Evolutionary conservation across 2,329 filamentous ascomycete genomes (phyloP), one percentile per base, ranked within the genome.

Genomic region (Hymenoscyphus scutula): DNA sequence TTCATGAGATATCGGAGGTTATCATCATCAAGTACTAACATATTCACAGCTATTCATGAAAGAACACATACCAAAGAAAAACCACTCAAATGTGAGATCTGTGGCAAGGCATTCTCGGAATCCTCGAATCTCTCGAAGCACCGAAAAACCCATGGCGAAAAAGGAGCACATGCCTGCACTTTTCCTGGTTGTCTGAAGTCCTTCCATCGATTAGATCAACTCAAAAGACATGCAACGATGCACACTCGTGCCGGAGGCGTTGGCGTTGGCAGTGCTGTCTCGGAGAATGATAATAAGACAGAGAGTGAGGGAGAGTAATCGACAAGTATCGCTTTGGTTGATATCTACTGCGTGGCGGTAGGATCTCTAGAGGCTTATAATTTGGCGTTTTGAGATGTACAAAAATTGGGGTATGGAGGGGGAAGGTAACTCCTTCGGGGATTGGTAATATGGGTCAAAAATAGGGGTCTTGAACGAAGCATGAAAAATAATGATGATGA

Each of bases 101-200:
- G 86, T 67, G 79, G 78, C 54, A 86, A 84, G 69, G 75, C 75
- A 10, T 89, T 89, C 70, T 81, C 83, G 64, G 85, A 89, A 71
- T 88, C 85, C 0, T 88, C 85, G 3, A 89, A 89, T 68, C 75
- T 89, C 19, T 84, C 85, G 58, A 89, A 89, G 68, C 86, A 89
- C 70, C 81, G 82, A 57, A 84, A 85, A 65, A 89, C 81, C 7
- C 86, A 89, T 67, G 81, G 82, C 15, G 76, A 79, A 37, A 80
- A 80, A 61, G 82, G 82, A 5, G 77, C 78, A 38, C 81, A 81
- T 69, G 75, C 76, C 27, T 88, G 85, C 65, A 63, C 68, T 0
- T 71, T 75, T 53, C 72, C 77, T 2, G 76, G 80, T 48, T 89
- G 86, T 64, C 76, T 77, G 15, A 84, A 82, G 66, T 78, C 82